Evolutionary conservation across 208 protist species (phyloP), one percentile per base, ranked within the genome.

Genomic region (Lotmaria passim): DNA sequence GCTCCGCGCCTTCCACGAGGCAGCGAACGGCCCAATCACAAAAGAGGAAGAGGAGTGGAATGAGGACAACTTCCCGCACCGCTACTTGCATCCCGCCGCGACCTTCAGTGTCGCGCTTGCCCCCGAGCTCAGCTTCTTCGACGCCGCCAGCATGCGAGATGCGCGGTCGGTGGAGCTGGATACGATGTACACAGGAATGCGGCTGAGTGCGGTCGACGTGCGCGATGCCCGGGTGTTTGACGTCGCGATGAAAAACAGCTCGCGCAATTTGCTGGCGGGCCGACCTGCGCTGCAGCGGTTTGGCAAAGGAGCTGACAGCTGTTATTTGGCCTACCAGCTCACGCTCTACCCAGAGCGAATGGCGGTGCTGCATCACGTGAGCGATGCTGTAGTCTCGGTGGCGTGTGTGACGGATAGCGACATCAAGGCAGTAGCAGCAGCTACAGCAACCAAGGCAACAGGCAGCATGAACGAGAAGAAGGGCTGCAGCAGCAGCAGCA

Each of bases 11-110:
- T 62, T 64, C 34, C 15, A 56, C 12, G 41, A 69, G n/a, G 51
- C 46, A 8, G 55, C 53, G 7, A 47, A 8, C 46, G 48, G 26
- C 39, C 23, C 15, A 11, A n/a, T 33, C n/a, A 14, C 3, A 7
- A 38, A 38, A 19, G 71, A 58, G 44, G 90, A 95, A 68, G 81
- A 93, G 57, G 80, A 86, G n/a, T 65, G 89, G 19, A 79, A 87
- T 63, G 90, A 93, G 26, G 86, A 93, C 65, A 93, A 91, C 72
- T 95, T 93, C 58, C 78, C 87, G 0, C 83, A 95, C 34, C 87
- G 90, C 43, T 95, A 93, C 63, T 63, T 92, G 11, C 86, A 95
- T 69, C 88, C 87, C 3, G 75, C 74, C 24, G 73, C 82, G 1
- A 89, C 79, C 30, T 93, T 93, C 66, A 84, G 81, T 31, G 81